Base-by-base conservation (phyloP, 305 asterid genomes). In the Solanum aculeatissimum region DNA sequence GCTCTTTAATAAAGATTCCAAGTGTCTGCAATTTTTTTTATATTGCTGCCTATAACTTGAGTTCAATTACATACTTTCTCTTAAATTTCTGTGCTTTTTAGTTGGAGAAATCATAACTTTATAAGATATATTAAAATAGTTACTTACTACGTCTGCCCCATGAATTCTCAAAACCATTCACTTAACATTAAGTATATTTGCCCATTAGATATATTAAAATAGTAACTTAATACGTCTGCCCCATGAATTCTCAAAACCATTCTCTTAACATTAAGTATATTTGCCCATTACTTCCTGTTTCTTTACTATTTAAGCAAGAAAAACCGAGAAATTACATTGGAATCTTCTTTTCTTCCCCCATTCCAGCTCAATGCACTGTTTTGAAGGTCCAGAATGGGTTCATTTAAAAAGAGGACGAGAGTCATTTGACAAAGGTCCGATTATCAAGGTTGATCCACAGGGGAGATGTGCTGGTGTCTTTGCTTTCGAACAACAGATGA, bases 351-450 rank as follows among this genome's bases (percentile, higher is more conserved):
- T 90, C 75, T 43, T 55, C 45, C 77, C 54, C 86, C 19, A 79
- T 90, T 89, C 58, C 94, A 97, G 99, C 89, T 97, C 99, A 81
- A 91, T 97, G 98, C 99, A 97, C 88, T 97, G 97, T 92, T 97
- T 97, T 79, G 98, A 97, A 92, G 98, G 97, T 83, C 97, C 99
- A 65, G 95, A 95, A 65, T 97, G 99, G 99, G 80, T 90, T 82
- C 91, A 95, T 87, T 81, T 97, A 89, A 94, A 91, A 92, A 93
- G 96, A 91, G 99, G 99, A 84, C 89, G 94, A 87, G 97, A 95
- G 91, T 87, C 88, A 87, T 97, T 95, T 88, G 87, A 93, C 63
- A 90, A 92, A 89, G 99, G 99, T 68, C 98, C 98, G 23, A 78
- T 91, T 68, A 94, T 95, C 84, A 95, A 93, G 90, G 98, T 92